Evolutionary conservation across 1,139 yeast genomes (phyloP), one percentile per base, ranked within the genome.

Genomic region (Magnusiomyces tetraspermus): DNA sequence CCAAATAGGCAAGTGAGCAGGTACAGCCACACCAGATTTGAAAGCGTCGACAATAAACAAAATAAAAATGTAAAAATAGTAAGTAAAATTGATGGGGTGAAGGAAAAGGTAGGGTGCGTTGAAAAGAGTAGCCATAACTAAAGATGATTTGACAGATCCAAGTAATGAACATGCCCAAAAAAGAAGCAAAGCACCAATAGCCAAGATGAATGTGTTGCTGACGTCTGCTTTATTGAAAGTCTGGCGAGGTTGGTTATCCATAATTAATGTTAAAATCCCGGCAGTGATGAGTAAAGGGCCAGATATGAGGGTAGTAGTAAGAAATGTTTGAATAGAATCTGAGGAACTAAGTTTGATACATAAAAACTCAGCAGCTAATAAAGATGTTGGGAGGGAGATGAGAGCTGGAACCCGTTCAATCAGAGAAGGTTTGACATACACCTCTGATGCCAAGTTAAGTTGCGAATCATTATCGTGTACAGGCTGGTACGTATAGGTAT

Each of bases 341-440:
- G 22, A 6, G 13, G 47, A 23, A 15, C 36, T 44, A 11, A 46
- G 11, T 41, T 53, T 46, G 2, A 46, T 47, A 23, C 58, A 56
- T 19, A 58, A 57, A 41, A 56, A 65, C 56, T 57, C 64, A 38
- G 58, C 58, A 1, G 68, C 67, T 44, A 66, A 55, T 31, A 68
- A 51, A 1, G 67, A 64, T 0, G 72, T 70, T 1, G 73, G 70
- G n/a, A 70, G 60, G 4, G 72, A 65, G 8, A 66, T 58, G 30
- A 65, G 60, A 1, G 71, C 65, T 1, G 72, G 72, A n/a, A 68
- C 58, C 15, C 63, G 58, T 31, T 67, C 67, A 28, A 67, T 59
- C 11, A 64, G 48, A n/a, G 57, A 54, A 24, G 48, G 51, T 11
- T 52, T 51, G 40, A 55, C 55, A 8, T 55, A 48, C 17, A 52